Conservation (phyloP, 2,329 filamentous ascomycete genomes). For the Cryphonectria nitschkei region DNA sequence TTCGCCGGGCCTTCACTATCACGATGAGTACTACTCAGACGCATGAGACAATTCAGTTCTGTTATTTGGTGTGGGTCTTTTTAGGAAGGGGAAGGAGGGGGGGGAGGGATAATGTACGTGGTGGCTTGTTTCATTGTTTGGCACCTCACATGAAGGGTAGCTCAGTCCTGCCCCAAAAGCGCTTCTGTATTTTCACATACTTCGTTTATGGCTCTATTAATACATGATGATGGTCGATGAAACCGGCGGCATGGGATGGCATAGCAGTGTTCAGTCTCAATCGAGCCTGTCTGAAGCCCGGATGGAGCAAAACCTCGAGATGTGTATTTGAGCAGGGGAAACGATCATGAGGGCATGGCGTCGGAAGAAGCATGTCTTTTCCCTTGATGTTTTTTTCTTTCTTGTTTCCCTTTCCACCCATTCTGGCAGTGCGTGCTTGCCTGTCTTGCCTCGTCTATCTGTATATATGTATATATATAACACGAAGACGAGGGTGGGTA, state of each 20-base stretch:
- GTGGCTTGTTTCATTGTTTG: neutral
- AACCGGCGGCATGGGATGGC: neutral
- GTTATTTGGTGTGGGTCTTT: neutral
- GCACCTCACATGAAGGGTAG: neutral
- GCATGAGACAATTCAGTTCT: constrained; percentile 37
- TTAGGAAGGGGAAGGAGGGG: neutral
- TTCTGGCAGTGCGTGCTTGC: neutral
- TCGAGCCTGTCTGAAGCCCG: neutral
- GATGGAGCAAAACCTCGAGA: neutral
- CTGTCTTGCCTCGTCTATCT: neutral
- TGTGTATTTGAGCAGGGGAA: neutral
- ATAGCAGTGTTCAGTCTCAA: neutral
- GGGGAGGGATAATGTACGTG: neutral
- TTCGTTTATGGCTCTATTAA: constrained; percentile 12
- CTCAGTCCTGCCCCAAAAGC: constrained; percentile 2
- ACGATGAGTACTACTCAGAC: constrained; percentile 61
- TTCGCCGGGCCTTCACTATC: constrained; percentile 48
- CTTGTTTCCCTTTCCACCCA: neutral
- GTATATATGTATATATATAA: constrained; percentile 1
- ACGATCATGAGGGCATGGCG: constrained; percentile 9
- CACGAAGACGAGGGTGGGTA: neutral
- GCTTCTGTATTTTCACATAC: neutral
- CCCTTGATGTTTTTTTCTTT: neutral
- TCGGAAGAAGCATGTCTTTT: neutral
- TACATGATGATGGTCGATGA: constrained; percentile 19